A percentile compares a stretch with the other conserved stretches of the same genome.
These are phyloP conservation scores for Leccinellum albellum DNA, from an alignment of 768 basidiomycete genomes.

Conservation along the genomic window DNA sequence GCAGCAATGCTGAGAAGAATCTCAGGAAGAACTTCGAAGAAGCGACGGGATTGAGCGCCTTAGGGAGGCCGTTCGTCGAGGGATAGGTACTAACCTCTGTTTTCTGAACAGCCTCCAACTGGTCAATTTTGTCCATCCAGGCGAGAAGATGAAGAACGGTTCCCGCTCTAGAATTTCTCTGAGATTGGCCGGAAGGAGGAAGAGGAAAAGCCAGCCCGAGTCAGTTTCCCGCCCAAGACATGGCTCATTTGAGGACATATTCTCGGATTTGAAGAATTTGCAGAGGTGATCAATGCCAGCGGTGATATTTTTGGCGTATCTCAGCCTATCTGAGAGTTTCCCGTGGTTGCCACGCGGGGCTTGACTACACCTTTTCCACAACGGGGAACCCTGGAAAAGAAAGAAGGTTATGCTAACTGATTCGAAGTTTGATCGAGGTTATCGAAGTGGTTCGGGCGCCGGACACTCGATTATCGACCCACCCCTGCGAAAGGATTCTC, in stretches of 20 bases:
- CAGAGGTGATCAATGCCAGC: conserved; percentile 16
- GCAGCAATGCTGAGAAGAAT: neutral
- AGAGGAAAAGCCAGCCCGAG: conserved; percentile 33
- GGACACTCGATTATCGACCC: neutral
- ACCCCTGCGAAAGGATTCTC: conserved; percentile 24
- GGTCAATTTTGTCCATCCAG: conserved; percentile 25
- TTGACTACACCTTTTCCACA: conserved; percentile 30
- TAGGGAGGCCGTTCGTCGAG: conserved; percentile 23
- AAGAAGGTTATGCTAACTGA: neutral
- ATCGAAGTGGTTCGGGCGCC: neutral
- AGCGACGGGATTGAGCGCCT: neutral
- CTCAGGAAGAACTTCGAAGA: neutral
- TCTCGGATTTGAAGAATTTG: conserved; percentile 17
- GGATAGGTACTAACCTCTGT: conserved; percentile 25
- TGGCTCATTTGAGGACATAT: conserved; percentile 26
- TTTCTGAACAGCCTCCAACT: conserved; percentile 19
- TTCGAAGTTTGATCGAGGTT: neutral
- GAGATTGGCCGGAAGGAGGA: too few relatives aligned
- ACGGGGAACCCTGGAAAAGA: conserved; percentile 22
- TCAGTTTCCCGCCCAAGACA: conserved; percentile 22
- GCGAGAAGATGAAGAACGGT: conserved; percentile 14
- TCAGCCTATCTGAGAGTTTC: conserved; percentile 13
- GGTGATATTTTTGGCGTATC: conserved; percentile 16
- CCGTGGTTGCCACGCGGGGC: conserved; percentile 24
- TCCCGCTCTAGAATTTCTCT: conserved; percentile 26